Percentiles rank a stretch among this genome's conserved stretches.
Evolutionary conservation across 2,329 filamentous ascomycete genomes (phyloP).

Genomic region (Colletotrichum incanum): DNA sequence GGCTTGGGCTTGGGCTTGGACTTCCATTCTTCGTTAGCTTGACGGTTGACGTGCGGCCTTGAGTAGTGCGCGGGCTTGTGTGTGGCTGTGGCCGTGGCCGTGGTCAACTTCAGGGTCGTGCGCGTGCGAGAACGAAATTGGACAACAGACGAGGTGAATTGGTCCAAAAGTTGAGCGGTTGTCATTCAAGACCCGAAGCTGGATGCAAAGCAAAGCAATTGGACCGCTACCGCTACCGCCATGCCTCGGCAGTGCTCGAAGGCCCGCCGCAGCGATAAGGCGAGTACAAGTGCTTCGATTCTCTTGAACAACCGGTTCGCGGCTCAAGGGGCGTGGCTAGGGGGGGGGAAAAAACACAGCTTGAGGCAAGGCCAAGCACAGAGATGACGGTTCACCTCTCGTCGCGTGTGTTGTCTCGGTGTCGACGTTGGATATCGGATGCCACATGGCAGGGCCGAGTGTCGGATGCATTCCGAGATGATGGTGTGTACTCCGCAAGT

Average conservation of each 20-base stretch:
- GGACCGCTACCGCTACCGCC: not conserved
- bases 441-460: slow-evolving; percentile 9
- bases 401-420: not conserved
- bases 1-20: not conserved
- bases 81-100: slow-evolving; percentile 18
- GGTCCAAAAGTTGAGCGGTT: not conserved
- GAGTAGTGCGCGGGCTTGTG: not conserved
- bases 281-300: not conserved
- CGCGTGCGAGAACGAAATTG: slow-evolving; percentile 9
- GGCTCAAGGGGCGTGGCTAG: not conserved
- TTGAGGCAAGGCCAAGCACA: not conserved
- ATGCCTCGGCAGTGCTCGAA: not conserved
- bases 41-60: slow-evolving; percentile 1
- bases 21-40: not conserved
- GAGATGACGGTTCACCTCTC: too few relatives aligned
- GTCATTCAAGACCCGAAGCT: not conserved
- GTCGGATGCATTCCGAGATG: slow-evolving; percentile 2
- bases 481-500: slow-evolving; percentile 10
- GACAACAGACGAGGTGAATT: not conserved
- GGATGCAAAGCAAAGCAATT: not conserved
- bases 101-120: slow-evolving; percentile 5
- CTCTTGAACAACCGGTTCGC: not conserved
- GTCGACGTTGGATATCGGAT: not conserved
- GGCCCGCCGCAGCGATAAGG: not conserved
- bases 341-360: not conserved